These are phyloP conservation scores for Chalara sp. DNA, from an alignment of 2,329 filamentous ascomycete species.

Conservation along the genomic window DNA sequence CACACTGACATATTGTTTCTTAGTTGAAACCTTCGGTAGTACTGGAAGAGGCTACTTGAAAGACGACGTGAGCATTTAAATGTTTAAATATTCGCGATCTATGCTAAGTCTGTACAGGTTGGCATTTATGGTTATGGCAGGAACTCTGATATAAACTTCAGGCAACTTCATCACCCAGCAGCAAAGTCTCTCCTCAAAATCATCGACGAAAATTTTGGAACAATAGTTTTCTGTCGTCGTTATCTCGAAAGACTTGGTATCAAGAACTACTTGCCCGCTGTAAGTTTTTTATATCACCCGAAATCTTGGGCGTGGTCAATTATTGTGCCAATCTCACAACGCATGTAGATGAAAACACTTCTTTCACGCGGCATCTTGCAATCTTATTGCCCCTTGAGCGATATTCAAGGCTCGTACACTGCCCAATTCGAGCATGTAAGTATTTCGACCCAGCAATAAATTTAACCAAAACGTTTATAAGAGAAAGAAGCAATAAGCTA, in stretches of 20 bases:
- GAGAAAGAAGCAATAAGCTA: background rate
- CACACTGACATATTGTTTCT: too few relatives aligned
- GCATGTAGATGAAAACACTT: constrained; percentile 48
- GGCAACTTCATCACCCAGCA: constrained; percentile 38
- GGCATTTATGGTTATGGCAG: constrained; percentile 47
- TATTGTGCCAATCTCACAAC: constrained; percentile 6
- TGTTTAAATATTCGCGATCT: background rate
- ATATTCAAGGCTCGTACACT: constrained; percentile 53
- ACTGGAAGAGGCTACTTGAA: constrained; percentile 42
- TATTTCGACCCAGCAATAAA: background rate
- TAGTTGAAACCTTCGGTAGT: constrained; percentile 47
- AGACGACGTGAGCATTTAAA: constrained; percentile 35
- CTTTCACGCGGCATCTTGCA: constrained; percentile 51
- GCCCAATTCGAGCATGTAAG: constrained; percentile 56
- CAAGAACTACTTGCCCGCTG: constrained; percentile 50
- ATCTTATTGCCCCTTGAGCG: constrained; percentile 47
- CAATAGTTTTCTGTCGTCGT: constrained; percentile 52
- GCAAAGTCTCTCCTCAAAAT: constrained; percentile 50
- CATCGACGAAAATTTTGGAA: constrained; percentile 57
- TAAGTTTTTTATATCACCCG: constrained; percentile 26
- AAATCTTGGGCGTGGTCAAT: background rate
- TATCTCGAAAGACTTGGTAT: constrained; percentile 58
- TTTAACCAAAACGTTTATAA: too few relatives aligned
- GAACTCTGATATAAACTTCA: constrained; percentile 30
- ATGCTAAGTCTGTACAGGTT: constrained; percentile 26